Conservation (phyloP, 2,329 filamentous ascomycete genomes). For the Talaromyces marneffei region DNA sequence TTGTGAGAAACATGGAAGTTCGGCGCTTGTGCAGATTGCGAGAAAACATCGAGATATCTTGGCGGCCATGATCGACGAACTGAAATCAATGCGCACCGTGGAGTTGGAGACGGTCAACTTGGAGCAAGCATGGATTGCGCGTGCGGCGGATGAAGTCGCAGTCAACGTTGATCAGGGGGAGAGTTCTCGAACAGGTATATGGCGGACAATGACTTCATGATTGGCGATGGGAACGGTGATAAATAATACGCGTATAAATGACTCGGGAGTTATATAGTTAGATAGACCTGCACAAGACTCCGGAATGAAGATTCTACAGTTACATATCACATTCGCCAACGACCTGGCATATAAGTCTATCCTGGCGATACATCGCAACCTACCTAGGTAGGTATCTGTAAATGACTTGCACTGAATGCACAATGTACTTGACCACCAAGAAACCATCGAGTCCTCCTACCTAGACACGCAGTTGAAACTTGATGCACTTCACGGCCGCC, state of each 20-base stretch:
- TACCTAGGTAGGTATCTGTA: too few species aligned
- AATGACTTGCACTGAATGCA: background rate
- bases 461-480: background rate
- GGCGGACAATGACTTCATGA: background rate
- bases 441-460: background rate
- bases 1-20: conserved; percentile 9
- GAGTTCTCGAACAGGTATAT: background rate
- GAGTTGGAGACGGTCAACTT: conserved; percentile 30
- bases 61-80: conserved; percentile 33
- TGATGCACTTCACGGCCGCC: background rate
- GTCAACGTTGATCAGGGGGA: background rate
- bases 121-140: conserved; percentile 31
- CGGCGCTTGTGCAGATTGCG: conserved; percentile 27
- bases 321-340: background rate
- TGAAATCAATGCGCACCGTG: conserved; percentile 30
- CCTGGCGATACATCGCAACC: background rate
- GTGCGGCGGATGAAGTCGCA: conserved; percentile 21
- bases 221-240: background rate
- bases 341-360: too few species aligned
- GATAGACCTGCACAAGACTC: background rate
- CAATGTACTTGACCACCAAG: background rate
- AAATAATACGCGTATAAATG: too few species aligned
- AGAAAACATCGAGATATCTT: conserved; percentile 27
- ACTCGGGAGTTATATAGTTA: too few species aligned
- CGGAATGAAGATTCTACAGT: background rate